Evolutionary conservation across 306 rosid species (phyloP).

Genomic region (Trifolium pratense): DNA sequence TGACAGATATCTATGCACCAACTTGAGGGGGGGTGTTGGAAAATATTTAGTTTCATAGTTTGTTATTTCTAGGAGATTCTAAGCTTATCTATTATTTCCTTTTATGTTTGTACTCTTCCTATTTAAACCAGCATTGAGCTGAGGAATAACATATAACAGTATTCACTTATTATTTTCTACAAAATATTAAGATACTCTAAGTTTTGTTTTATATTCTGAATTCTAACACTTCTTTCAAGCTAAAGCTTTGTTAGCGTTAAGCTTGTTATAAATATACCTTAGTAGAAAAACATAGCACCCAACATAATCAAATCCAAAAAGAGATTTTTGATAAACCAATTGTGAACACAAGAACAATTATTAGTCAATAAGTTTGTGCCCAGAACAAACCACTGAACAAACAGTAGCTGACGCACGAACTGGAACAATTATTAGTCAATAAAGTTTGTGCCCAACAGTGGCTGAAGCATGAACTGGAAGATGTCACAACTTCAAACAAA

Average conservation of each 20-base stretch:
- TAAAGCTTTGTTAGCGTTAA: not conserved
- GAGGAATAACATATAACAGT: too few relatives aligned
- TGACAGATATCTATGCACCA: too few relatives aligned
- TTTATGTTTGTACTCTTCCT: too few relatives aligned
- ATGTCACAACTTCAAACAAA: not conserved
- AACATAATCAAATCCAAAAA: not conserved
- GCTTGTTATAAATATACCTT: not conserved
- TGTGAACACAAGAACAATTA: not conserved
- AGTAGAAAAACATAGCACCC: not conserved
- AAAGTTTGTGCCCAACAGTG: not conserved
- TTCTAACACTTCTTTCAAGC: not conserved
- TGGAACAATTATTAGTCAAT: not conserved
- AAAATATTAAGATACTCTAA: not conserved
- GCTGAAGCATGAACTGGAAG: not conserved
- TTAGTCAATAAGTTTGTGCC: not conserved
- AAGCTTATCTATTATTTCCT: too few relatives aligned
- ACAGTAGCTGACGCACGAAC: not conserved
- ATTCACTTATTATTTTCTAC: too few relatives aligned
- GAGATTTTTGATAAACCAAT: not conserved
- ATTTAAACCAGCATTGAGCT: too few relatives aligned
- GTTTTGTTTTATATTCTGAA: not conserved
- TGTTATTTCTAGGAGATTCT: too few relatives aligned
- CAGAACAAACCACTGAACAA: not conserved
- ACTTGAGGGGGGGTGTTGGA: too few relatives aligned
- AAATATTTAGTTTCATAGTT: too few relatives aligned